Evolutionary conservation across 2,329 filamentous ascomycete species (phyloP).

Genomic region (Alternaria sp.): DNA sequence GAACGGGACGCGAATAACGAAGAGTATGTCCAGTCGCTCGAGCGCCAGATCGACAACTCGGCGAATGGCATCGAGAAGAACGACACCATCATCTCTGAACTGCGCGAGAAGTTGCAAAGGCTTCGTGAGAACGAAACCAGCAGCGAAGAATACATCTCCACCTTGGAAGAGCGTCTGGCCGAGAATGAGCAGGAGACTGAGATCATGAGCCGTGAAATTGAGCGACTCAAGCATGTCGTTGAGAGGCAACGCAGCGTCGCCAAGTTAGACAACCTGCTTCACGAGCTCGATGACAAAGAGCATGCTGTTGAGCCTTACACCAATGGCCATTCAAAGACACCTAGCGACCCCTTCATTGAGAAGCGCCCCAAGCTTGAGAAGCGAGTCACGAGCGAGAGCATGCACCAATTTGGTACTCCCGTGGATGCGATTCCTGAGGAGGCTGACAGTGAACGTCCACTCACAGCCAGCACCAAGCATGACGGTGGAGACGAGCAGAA

Average conservation of each 20-base stretch:
- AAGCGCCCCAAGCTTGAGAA: conserved; percentile 34
- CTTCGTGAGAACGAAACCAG: conserved; percentile 88
- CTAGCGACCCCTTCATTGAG: conserved; percentile 42
- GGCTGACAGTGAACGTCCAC: conserved; percentile 38
- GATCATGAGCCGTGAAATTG: conserved; percentile 95
- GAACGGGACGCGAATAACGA: conserved; percentile 93
- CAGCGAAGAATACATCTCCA: conserved; percentile 96
- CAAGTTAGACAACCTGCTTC: conserved; percentile 88
- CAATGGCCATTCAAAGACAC: conserved; percentile 46
- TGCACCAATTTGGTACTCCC: conserved; percentile 39
- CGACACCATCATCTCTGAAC: conserved; percentile 79
- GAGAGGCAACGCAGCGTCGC: conserved; percentile 94
- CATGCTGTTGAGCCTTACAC: conserved; percentile 32
- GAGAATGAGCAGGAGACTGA: conserved; percentile 96
- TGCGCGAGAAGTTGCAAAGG: conserved; percentile 89
- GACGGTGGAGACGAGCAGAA: conserved; percentile 20
- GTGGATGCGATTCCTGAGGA: conserved; percentile 48
- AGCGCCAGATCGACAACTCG: conserved; percentile 87
- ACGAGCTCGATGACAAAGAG: conserved; percentile 76
- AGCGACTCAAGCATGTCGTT: conserved; percentile 90
- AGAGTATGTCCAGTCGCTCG: conserved; percentile 88
- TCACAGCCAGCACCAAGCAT: conserved; percentile 31
- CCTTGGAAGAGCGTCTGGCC: conserved; percentile 90
- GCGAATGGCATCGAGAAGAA: conserved; percentile 94
- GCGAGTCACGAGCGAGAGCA: conserved; percentile 30